phyloP scores from a whole-genome alignment of 148 eudicot species.

The Agrostemma githago region DNA sequence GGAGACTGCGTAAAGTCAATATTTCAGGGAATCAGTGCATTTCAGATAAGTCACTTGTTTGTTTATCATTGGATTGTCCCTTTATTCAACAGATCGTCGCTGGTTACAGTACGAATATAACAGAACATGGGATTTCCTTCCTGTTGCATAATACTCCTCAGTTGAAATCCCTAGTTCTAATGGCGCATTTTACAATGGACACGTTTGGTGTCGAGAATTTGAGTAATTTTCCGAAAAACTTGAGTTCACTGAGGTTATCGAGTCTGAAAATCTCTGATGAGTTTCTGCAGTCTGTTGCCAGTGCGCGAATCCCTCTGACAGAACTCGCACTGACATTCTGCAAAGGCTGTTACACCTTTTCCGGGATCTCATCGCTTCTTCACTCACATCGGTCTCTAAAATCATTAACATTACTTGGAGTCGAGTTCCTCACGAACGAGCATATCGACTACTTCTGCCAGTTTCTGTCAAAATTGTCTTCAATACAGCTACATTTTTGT shows the following conservation, averaged over 20 bases:
- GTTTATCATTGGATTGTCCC: constrained; percentile 20
- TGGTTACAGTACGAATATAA: constrained; percentile 2
- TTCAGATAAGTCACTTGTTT: constrained; percentile 28
- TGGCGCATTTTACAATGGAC: constrained; percentile 1
- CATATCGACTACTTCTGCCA: constrained; percentile 13
- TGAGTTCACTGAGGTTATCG: constrained; percentile 7
- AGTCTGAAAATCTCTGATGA: constrained; percentile 14
- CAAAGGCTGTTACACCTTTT: constrained; percentile 22
- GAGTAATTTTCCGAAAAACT: not conserved
- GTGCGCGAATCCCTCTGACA: constrained; percentile 21
- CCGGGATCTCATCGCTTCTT: constrained; percentile 20
- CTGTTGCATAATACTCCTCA: constrained; percentile 14
- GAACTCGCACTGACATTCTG: constrained; percentile 14
- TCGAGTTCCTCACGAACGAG: constrained; percentile 19
- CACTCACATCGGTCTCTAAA: constrained; percentile 10
- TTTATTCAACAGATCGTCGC: constrained; percentile 10
- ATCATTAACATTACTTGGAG: constrained; percentile 17
- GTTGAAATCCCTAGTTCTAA: constrained; percentile 16
- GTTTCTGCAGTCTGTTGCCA: constrained; percentile 19
- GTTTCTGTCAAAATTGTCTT: constrained; percentile 19
- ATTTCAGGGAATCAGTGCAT: constrained; percentile 13
- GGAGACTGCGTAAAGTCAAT: constrained; percentile 17
- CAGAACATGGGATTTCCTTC: constrained; percentile 25
- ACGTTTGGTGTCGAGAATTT: constrained; percentile 2
- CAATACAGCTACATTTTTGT: constrained; percentile 5